A percentile compares a stretch with the other conserved stretches of the same genome.
These are phyloP conservation scores for Auriscalpium vulgare DNA, from an alignment of 768 basidiomycete genomes.

Conservation along the genomic window DNA sequence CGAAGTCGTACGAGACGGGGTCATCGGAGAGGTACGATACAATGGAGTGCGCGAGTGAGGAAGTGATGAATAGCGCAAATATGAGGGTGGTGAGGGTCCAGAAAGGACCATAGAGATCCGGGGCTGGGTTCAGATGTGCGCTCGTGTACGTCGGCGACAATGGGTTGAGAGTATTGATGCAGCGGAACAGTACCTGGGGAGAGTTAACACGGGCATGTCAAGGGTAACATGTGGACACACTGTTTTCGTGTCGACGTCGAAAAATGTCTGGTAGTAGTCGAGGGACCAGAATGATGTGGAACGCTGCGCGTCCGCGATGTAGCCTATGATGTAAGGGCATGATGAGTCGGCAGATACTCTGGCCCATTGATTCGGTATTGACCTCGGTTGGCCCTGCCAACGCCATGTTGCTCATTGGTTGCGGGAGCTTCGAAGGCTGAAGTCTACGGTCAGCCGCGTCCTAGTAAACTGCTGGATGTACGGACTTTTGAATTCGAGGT, in stretches of 20 bases:
- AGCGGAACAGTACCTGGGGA: conserved; percentile 61
- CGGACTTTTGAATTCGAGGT: conserved; percentile 40
- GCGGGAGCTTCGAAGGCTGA: not conserved
- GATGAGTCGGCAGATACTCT: not conserved
- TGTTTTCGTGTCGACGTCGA: conserved; percentile 80
- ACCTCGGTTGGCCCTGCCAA: conserved; percentile 9
- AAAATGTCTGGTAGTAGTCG: conserved; percentile 83
- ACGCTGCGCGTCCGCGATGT: conserved; percentile 46
- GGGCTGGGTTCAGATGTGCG: conserved; percentile 53
- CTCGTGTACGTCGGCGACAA: conserved; percentile 54
- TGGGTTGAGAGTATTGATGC: conserved; percentile 75
- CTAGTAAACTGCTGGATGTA: not conserved
- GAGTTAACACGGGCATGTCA: conserved; percentile 5
- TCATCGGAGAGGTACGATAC: conserved; percentile 72
- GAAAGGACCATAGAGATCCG: conserved; percentile 86
- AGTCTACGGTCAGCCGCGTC: not conserved
- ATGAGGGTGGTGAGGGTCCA: conserved; percentile 97
- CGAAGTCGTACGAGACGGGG: conserved; percentile 78
- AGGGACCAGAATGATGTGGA: conserved; percentile 57
- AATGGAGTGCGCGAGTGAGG: conserved; percentile 85
- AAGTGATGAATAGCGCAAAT: conserved; percentile 87
- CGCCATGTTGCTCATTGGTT: not conserved
- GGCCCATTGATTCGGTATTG: not conserved
- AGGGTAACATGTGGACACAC: conserved; percentile 26
- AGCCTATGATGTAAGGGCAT: conserved; percentile 36